Evolutionary conservation across 768 basidiomycete genomes (phyloP).

Genomic region (Pleurotus giganteus): DNA sequence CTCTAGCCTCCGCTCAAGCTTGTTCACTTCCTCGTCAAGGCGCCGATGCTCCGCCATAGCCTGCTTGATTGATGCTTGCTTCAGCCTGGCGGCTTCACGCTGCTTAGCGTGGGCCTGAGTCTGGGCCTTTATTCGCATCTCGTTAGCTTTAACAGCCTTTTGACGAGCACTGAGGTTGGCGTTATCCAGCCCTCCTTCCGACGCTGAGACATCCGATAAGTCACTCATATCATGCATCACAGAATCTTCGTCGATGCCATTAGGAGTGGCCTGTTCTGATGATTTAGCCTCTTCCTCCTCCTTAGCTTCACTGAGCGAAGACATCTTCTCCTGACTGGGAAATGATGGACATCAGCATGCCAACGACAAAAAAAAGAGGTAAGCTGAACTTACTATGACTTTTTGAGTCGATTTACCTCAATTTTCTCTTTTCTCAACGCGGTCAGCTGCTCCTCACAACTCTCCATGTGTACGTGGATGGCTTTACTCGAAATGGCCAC

Average conservation of each 20-base stretch:
- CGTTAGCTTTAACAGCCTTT: slow-evolving; percentile 49
- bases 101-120: slow-evolving; percentile 71
- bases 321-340: slow-evolving; percentile 72
- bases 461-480: slow-evolving; percentile 87
- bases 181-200: slow-evolving; percentile 63
- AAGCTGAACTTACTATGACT: slow-evolving; percentile 68
- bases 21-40: slow-evolving; percentile 85
- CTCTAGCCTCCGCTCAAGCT: slow-evolving; percentile 77
- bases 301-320: slow-evolving; percentile 57
- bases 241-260: slow-evolving; percentile 55
- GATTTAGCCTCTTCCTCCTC: slow-evolving; percentile 35
- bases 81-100: slow-evolving; percentile 74
- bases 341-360: slow-evolving; percentile 11
- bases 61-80: slow-evolving; percentile 78
- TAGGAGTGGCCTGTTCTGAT: slow-evolving; percentile 32
- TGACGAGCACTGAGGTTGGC: slow-evolving; percentile 38
- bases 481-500: slow-evolving; percentile 87
- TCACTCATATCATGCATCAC: slow-evolving; percentile 68
- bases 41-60: slow-evolving; percentile 81
- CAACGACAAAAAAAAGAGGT: slow-evolving; percentile 1
- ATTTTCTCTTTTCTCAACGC: slow-evolving; percentile 94
- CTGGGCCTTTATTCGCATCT: slow-evolving; percentile 50
- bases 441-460: slow-evolving; percentile 85
- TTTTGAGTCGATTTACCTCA: slow-evolving; percentile 88
- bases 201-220: slow-evolving; percentile 63